Base-by-base conservation (phyloP, 1,139 yeast genomes). In the Candida sp. region DNA sequence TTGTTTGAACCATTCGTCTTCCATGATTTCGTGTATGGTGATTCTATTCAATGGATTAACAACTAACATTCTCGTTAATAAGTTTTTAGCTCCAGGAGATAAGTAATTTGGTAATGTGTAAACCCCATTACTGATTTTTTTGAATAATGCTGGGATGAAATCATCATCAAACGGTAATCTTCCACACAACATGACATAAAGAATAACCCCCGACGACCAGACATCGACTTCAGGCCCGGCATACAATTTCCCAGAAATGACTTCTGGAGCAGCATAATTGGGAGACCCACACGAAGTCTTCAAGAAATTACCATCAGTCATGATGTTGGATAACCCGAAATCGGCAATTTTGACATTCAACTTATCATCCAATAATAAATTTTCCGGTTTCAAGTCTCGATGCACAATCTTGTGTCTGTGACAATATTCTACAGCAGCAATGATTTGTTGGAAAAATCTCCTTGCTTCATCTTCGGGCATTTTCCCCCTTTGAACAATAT, bases 191-290 rank as follows among this genome's bases (percentile, higher is more conserved):
- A 93, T 90, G 40, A 95, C 99, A 57, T 91, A 93, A 48, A 93
- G 74, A 44, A 95, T 93, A 40, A 95, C 98, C 55, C 99, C 99
- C 55, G 96, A 87, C 0, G 96, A 87, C 99, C 99, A 95, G 43
- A 95, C 98, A 63, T 95, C 99, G 41, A 93, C 99, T 66, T 93
- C 99, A 2, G 98, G 98, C 4, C 99, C 99, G 1, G 98, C 99
- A 58, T 93, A 93, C 46, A 93, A 75, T 61, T 95, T 91, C 38
- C 99, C 99, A 52, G 95, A 83, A 48, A 93, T 93, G 39, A 93
- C 98, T 65, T 93, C 99, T 0, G 99, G 99, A 0, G 99, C 99
- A 2, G 99, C 99, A 61, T 93, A 93, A 61, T 93, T 91, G 42
- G 99, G 98, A 11, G 96, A 87, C 2, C 99, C 99, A 70, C 99